Evolutionary conservation across 1,139 yeast genomes (phyloP).

Genomic region (Geotrichum phurueaensis): DNA sequence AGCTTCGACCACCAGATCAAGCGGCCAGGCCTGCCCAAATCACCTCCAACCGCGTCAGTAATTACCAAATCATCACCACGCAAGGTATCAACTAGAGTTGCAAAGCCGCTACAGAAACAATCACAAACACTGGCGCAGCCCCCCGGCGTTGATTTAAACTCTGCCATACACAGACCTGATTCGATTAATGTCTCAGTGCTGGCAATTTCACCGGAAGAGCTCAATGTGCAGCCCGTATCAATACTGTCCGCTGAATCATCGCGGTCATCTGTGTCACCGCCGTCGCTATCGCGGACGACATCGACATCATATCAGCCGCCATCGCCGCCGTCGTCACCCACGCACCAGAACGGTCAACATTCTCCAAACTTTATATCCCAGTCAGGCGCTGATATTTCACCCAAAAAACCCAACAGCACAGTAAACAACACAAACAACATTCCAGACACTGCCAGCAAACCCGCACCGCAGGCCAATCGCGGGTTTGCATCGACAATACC

Average conservation of each 20-base stretch:
- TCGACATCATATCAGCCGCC: background rate
- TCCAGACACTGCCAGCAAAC: background rate
- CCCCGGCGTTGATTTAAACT: slow-evolving; percentile 4
- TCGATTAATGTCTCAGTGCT: background rate
- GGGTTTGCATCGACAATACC: background rate
- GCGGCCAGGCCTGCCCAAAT: background rate
- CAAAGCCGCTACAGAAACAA: slow-evolving; percentile 3
- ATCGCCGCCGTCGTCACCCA: background rate
- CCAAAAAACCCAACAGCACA: background rate
- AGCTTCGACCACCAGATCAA: slow-evolving; percentile 11
- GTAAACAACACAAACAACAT: background rate
- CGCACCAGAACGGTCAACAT: background rate
- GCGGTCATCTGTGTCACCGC: background rate
- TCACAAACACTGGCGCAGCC: slow-evolving; percentile 6
- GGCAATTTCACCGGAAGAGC: background rate
- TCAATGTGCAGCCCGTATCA: slow-evolving; percentile 2
- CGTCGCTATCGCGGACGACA: background rate
- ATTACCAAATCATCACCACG: slow-evolving; percentile 1
- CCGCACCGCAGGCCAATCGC: background rate
- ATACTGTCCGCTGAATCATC: background rate
- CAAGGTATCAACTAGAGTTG: background rate
- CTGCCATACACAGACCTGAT: background rate
- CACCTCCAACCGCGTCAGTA: background rate
- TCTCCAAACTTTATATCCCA: background rate
- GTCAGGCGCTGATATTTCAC: background rate